A percentile compares a stretch with the other conserved stretches of the same genome.
These are phyloP conservation scores for Chlorella ohadii DNA, from an alignment of 139 green algal genomes.

Conservation along the genomic window DNA sequence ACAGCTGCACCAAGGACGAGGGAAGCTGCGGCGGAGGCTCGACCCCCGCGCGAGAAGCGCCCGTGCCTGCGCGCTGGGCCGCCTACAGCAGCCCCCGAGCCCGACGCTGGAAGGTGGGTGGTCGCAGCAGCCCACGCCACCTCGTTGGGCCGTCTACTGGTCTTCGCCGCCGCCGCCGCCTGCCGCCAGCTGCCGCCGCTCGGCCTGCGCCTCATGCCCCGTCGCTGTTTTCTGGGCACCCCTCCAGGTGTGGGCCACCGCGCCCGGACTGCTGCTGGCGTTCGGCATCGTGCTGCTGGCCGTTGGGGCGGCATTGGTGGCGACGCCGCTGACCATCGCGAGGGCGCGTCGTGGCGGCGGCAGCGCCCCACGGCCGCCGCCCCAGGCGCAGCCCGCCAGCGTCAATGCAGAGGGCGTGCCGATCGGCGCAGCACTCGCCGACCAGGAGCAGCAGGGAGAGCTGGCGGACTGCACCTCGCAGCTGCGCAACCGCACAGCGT, in stretches of 20 bases:
- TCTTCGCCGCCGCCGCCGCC: neutral
- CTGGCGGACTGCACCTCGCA: conserved; percentile 14
- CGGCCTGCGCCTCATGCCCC: neutral
- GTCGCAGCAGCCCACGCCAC: neutral
- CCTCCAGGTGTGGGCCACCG: neutral
- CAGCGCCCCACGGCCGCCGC: neutral
- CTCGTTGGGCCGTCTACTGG: neutral
- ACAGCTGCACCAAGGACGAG: too few relatives aligned
- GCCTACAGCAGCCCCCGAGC: too few relatives aligned
- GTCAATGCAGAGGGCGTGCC: conserved; percentile 20
- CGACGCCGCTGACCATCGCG: neutral
- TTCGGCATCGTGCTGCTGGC: neutral
- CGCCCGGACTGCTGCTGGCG: neutral
- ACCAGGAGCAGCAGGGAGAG: neutral
- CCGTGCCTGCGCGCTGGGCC: too few relatives aligned
- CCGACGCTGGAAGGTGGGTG: neutral
- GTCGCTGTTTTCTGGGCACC: neutral
- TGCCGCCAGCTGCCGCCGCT: neutral
- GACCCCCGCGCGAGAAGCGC: too few relatives aligned
- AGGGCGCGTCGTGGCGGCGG: neutral
- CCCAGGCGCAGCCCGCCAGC: neutral
- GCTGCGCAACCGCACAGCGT: conserved; percentile 5
- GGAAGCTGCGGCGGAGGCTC: too few relatives aligned
- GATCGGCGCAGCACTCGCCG: neutral
- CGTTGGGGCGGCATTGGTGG: conserved; percentile 16